These are phyloP conservation scores for Kodamaea fungicola DNA, from an alignment of 1,139 yeast genomes.

Conservation along the genomic window DNA sequence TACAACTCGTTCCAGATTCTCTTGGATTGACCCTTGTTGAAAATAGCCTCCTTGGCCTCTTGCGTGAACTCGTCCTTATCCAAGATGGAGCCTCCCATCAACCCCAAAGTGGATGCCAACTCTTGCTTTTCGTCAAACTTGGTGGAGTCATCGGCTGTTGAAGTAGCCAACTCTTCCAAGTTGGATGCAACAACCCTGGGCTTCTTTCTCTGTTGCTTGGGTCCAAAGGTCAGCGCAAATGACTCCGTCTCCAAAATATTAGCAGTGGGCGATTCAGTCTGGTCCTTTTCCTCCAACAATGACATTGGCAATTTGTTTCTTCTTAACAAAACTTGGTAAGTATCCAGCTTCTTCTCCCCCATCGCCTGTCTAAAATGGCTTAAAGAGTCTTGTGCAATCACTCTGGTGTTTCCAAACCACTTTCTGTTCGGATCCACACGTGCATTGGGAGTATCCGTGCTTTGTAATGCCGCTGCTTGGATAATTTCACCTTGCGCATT, in stretches of 20 bases:
- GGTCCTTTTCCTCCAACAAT: constrained; percentile 78
- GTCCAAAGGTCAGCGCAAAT: constrained; percentile 82
- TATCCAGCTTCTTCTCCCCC: constrained; percentile 81
- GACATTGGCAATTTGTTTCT: constrained; percentile 97
- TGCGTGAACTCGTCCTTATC: constrained; percentile 79
- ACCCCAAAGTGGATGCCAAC: constrained; percentile 68
- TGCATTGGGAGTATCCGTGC: constrained; percentile 84
- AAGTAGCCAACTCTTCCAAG: constrained; percentile 74
- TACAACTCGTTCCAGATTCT: constrained; percentile 98
- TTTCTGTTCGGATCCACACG: constrained; percentile 94
- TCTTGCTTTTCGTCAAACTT: constrained; percentile 72
- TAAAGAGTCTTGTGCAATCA: constrained; percentile 94
- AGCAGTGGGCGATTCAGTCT: constrained; percentile 69
- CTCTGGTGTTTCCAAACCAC: constrained; percentile 98
- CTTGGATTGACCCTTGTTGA: constrained; percentile 95
- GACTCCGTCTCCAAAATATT: constrained; percentile 88
- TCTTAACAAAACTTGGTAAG: constrained; percentile 82
- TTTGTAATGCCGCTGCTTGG: constrained; percentile 84
- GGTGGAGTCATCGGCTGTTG: constrained; percentile 56
- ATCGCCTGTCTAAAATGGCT: constrained; percentile 92
- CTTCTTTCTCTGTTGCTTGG: constrained; percentile 90
- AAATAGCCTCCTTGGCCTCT: constrained; percentile 92
- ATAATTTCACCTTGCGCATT: constrained; percentile 86
- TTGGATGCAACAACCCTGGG: constrained; percentile 76
- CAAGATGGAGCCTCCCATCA: constrained; percentile 67